These are phyloP conservation scores for Fomitopsis pulvina DNA, from an alignment of 768 basidiomycete genomes.

Conservation along the genomic window DNA sequence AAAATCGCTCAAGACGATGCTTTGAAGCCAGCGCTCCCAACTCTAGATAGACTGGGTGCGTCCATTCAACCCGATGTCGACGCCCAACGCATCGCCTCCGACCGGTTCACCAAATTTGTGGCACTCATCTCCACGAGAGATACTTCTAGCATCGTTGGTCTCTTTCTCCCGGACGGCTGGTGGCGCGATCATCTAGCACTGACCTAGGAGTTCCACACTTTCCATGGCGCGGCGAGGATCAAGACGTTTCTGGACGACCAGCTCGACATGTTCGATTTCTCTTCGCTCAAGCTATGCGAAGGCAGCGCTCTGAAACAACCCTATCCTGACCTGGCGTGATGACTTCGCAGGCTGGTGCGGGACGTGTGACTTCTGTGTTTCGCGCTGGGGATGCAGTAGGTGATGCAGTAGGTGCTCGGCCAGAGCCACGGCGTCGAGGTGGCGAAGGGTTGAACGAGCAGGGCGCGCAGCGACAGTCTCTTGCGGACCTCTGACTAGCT, in stretches of 20 bases:
- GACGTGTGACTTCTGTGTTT: too few relatives aligned
- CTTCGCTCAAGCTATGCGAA: conserved; percentile 11
- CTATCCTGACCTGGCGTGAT: conserved; percentile 24
- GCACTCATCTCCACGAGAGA: conserved; percentile 27
- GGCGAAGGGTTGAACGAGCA: too few relatives aligned
- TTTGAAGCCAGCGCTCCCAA: conserved; percentile 18
- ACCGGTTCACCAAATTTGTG: conserved; percentile 38
- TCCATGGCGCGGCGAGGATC: conserved; percentile 26
- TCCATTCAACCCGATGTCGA: conserved; percentile 26
- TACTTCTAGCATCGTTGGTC: conserved; percentile 27
- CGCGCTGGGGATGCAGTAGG: too few relatives aligned
- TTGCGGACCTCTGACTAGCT: too few relatives aligned
- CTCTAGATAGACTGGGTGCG: conserved; percentile 22
- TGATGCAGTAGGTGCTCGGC: conserved; percentile 45
- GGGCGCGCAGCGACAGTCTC: too few relatives aligned
- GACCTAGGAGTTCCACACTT: conserved; percentile 34
- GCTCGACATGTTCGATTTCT: conserved; percentile 13
- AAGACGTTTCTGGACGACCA: conserved; percentile 21
- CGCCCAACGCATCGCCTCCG: conserved; percentile 26
- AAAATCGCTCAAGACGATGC: conserved; percentile 7
- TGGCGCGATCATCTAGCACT: conserved; percentile 29
- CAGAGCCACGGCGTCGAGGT: too few relatives aligned
- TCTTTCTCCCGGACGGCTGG: conserved; percentile 26
- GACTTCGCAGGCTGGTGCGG: conserved; percentile 33
- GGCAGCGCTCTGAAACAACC: conserved; percentile 13